phyloP scores from a whole-genome alignment of 2,329 filamentous ascomycete species.

The Aaosphaeria pasadenensis region DNA sequence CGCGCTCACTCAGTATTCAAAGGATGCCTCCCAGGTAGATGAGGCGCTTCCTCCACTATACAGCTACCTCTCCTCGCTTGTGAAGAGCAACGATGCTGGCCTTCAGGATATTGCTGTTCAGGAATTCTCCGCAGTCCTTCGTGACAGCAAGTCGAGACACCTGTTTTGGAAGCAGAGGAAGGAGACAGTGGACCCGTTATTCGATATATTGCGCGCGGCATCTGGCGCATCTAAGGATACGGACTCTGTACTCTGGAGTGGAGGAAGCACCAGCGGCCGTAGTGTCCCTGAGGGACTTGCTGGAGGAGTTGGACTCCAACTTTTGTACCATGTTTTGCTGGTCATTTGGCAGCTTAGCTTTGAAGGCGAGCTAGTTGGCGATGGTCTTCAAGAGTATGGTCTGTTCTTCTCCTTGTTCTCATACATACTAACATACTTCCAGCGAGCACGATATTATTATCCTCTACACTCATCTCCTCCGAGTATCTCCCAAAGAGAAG shows the following conservation, averaged over 20 bases:
- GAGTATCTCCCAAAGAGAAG: conserved; percentile 95
- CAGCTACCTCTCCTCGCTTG: conserved; percentile 78
- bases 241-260: conserved; percentile 57
- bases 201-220: conserved; percentile 74
- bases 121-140: conserved; percentile 80
- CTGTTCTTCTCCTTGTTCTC: background rate
- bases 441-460: conserved; percentile 92
- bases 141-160: conserved; percentile 68
- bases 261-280: conserved; percentile 51
- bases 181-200: conserved; percentile 77
- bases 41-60: conserved; percentile 79
- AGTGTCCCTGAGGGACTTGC: conserved; percentile 63
- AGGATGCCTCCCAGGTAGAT: conserved; percentile 60
- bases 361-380: conserved; percentile 67
- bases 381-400: conserved; percentile 79
- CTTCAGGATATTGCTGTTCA: conserved; percentile 95
- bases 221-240: conserved; percentile 71
- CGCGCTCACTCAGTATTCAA: conserved; percentile 60
- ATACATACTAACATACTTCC: conserved; percentile 16
- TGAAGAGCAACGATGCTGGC: conserved; percentile 81
- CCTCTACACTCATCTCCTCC: conserved; percentile 87
- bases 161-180: conserved; percentile 89
- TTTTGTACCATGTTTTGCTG: conserved; percentile 89
- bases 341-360: conserved; percentile 98
- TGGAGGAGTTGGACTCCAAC: conserved; percentile 84